phyloP scores from a whole-genome alignment of 805 yeast genomes.

The Teunomyces pallodes region DNA sequence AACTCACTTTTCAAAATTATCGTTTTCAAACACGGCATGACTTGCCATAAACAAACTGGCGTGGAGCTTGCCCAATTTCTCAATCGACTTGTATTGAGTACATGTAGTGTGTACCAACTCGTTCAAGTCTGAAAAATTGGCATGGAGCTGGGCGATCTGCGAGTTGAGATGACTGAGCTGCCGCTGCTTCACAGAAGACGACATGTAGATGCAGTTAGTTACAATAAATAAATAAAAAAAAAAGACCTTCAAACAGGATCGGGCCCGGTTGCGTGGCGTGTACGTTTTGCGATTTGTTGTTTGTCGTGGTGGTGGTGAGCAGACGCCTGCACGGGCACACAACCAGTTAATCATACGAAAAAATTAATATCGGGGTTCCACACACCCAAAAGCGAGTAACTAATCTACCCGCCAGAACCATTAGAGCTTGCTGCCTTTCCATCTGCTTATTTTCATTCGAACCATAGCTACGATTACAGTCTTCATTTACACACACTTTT shows the following conservation, averaged over 20 bases:
- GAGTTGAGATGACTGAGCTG: conserved; percentile 52
- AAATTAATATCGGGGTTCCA: conserved; percentile 1
- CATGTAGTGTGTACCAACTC: conserved; percentile 48
- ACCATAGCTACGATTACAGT: too few species aligned
- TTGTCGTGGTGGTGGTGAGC: background rate
- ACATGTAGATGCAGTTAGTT: background rate
- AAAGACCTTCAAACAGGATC: background rate
- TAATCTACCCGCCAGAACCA: too few species aligned
- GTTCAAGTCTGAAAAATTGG: conserved; percentile 53
- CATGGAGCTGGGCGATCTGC: conserved; percentile 55
- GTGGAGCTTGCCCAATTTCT: conserved; percentile 54
- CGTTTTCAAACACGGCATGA: conserved; percentile 39
- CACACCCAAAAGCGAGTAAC: background rate
- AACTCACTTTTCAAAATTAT: conserved; percentile 19
- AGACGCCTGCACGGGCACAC: background rate
- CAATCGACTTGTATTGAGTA: conserved; percentile 51
- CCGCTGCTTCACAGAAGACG: conserved; percentile 27
- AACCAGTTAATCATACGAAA: conserved; percentile 2
- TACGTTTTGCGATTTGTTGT: background rate
- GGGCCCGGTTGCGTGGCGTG: too few species aligned
- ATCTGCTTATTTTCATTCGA: too few species aligned
- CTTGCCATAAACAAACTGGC: conserved; percentile 50
- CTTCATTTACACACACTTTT: too few species aligned
- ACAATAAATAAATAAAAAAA: background rate
- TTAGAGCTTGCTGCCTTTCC: too few species aligned